A percentile compares a stretch with the other conserved stretches of the same genome.
These are phyloP conservation scores for Mesotaenium endlicherianum DNA, from an alignment of 139 green algal genomes.

Conservation along the genomic window DNA sequence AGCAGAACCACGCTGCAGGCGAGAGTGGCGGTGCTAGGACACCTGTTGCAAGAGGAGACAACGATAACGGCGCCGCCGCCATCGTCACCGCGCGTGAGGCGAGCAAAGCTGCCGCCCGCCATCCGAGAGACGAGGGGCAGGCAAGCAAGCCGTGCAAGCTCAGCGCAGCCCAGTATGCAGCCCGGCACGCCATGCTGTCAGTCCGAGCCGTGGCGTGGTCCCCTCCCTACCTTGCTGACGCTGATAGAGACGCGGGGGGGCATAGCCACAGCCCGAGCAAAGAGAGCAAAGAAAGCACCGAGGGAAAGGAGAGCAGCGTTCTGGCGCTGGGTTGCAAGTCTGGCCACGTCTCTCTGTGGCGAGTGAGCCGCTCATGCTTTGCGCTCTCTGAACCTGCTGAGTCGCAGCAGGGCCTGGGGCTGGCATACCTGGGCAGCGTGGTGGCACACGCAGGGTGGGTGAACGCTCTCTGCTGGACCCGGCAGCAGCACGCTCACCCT, in stretches of 20 bases:
- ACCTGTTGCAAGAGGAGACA: background rate
- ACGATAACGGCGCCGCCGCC: background rate
- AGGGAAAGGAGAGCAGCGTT: too few relatives aligned
- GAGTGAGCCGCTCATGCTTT: background rate
- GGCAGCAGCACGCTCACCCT: background rate
- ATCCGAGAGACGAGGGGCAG: background rate
- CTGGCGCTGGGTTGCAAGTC: background rate
- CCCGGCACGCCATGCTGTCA: background rate
- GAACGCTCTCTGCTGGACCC: background rate
- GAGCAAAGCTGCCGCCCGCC: background rate
- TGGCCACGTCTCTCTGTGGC: slow-evolving; percentile 3
- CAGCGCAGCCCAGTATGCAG: background rate
- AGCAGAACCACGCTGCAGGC: too few relatives aligned
- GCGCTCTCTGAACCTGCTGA: too few relatives aligned
- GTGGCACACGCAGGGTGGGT: background rate
- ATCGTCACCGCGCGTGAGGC: background rate
- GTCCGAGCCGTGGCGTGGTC: background rate
- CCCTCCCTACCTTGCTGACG: background rate
- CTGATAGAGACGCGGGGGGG: background rate
- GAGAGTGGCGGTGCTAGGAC: background rate
- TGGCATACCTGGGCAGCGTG: background rate
- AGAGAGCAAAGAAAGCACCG: background rate
- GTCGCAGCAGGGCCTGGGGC: background rate
- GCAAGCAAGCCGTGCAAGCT: background rate
- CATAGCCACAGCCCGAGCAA: background rate